Evolutionary conservation across 1,139 yeast species (phyloP).

Genomic region (Meyerozyma smithsonii): DNA sequence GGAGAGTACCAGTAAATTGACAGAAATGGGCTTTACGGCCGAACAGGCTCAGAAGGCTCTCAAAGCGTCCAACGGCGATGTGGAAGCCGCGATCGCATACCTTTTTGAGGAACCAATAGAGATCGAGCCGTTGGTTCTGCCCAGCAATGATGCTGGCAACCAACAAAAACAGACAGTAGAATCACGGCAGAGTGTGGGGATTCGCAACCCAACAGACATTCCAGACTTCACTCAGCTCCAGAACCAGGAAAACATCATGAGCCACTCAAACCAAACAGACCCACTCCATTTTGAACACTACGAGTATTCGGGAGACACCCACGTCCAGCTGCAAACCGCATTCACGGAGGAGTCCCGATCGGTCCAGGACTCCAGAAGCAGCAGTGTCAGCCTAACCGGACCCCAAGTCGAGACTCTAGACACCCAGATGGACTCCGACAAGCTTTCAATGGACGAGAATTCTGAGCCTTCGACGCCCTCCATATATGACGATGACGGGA

Average conservation of each 20-base stretch:
- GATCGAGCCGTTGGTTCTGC: background rate
- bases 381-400: background rate
- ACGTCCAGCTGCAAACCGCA: background rate
- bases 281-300: slow-evolving; percentile 14
- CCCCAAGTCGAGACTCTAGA: background rate
- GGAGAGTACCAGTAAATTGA: slow-evolving; percentile 1
- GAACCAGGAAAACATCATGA: background rate
- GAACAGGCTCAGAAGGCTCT: slow-evolving; percentile 13
- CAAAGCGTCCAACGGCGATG: slow-evolving; percentile 11
- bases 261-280: slow-evolving; percentile 14
- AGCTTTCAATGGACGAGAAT: background rate
- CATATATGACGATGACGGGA: slow-evolving; percentile 1
- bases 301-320: slow-evolving; percentile 1
- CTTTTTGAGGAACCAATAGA: slow-evolving; percentile 12
- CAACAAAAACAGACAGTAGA: background rate
- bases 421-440: background rate
- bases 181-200: slow-evolving; percentile 4
- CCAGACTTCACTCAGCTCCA: slow-evolving; percentile 4
- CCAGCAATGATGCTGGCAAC: background rate
- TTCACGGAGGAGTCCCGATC: background rate
- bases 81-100: slow-evolving; percentile 13
- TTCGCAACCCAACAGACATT: slow-evolving; percentile 7
- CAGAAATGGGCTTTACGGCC: slow-evolving; percentile 12
- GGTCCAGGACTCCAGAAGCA: background rate
- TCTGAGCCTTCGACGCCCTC: slow-evolving; percentile 2